Percentiles rank a stretch among this genome's conserved stretches.
Conservation (phyloP, 768 basidiomycete species). For the Lactifluus hygrophoroides region DNA sequence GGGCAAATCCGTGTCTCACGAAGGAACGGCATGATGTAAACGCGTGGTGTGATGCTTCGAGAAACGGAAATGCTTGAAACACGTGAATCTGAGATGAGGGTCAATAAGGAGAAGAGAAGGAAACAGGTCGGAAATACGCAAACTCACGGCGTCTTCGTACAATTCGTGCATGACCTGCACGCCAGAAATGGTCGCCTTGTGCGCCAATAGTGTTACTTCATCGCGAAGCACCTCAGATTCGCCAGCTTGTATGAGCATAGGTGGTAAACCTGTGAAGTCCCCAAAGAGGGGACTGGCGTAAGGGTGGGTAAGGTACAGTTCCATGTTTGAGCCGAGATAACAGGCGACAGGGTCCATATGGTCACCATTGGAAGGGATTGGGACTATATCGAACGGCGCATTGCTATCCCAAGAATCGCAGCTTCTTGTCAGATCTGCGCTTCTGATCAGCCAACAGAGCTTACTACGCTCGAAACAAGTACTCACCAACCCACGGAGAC, state of each 20-base stretch:
- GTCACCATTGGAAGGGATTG: constrained; percentile 60
- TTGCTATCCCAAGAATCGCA: constrained; percentile 98
- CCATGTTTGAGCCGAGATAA: constrained; percentile 77
- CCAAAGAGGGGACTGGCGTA: constrained; percentile 96
- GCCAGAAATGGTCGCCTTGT: constrained; percentile 84
- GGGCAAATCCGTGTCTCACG: constrained; percentile 50
- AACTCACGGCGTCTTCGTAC: constrained; percentile 81
- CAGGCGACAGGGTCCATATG: constrained; percentile 92
- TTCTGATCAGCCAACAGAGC: neutral
- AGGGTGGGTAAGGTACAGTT: constrained; percentile 86
- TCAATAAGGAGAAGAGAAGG: neutral
- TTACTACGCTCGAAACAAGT: neutral
- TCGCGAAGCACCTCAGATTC: constrained; percentile 95
- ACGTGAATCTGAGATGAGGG: constrained; percentile 60
- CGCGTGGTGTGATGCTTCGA: constrained; percentile 53
- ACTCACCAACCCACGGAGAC: constrained; percentile 93
- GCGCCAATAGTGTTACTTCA: constrained; percentile 83
- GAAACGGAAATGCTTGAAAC: constrained; percentile 83
- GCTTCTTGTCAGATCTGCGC: constrained; percentile 84
- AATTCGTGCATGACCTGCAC: constrained; percentile 82
- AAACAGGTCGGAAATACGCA: neutral
- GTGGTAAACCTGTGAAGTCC: constrained; percentile 77
- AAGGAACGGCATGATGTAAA: constrained; percentile 67
- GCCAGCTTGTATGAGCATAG: constrained; percentile 84
- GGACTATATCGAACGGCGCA: constrained; percentile 75